phyloP scores from a whole-genome alignment of 345 rosid species.

The Linum lewisii region DNA sequence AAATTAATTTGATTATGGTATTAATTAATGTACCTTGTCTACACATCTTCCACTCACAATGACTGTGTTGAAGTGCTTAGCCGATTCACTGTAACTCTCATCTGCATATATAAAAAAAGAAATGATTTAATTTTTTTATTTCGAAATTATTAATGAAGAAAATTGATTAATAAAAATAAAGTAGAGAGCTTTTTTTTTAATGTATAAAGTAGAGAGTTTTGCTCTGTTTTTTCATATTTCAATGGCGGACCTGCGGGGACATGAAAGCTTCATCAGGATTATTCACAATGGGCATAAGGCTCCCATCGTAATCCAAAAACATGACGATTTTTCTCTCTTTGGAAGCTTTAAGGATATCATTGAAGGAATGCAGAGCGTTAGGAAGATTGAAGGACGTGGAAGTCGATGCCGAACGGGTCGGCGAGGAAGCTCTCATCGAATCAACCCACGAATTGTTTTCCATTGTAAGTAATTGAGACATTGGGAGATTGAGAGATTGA shows the following conservation, averaged over 20 bases:
- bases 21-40: constrained; percentile 7
- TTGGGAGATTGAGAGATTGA: no score
- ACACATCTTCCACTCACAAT: constrained; percentile 3
- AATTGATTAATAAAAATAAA: no score
- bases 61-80: not conserved
- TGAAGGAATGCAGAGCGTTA: not conserved
- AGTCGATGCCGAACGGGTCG: no score
- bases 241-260: not conserved
- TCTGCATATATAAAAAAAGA: not conserved
- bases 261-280: constrained; percentile 7
- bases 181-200: no score
- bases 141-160: no score
- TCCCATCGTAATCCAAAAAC: constrained; percentile 7
- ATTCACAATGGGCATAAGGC: constrained; percentile 1
- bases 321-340: constrained; percentile 1
- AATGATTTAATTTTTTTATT: not conserved
- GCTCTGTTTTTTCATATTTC: not conserved
- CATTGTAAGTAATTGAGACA: no score
- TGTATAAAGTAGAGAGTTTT: not conserved
- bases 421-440: no score
- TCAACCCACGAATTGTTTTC: no score
- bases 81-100: not conserved
- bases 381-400: no score
- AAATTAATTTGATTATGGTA: not conserved
- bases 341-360: not conserved